Evolutionary conservation across 805 yeast species (phyloP).

Genomic region (Hanseniaspora pseudoguilliermondii): DNA sequence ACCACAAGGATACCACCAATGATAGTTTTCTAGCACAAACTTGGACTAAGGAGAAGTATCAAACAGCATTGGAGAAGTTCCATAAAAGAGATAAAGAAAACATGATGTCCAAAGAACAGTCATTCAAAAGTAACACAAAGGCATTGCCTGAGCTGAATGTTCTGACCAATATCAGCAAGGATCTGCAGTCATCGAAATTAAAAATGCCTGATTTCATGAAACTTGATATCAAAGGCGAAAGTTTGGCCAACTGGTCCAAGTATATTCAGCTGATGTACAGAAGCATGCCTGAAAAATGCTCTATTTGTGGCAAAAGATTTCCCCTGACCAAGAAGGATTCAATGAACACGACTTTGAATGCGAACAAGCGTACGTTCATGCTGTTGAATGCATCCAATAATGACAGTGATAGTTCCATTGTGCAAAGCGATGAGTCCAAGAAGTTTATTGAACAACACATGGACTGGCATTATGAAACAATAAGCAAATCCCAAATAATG

Average conservation of each 20-base stretch:
- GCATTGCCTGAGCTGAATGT: conserved; percentile 3
- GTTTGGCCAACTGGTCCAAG: conserved; percentile 21
- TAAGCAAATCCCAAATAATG: conserved; percentile 30
- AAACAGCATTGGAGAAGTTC: neutral
- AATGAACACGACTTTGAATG: conserved; percentile 29
- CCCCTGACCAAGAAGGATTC: conserved; percentile 44
- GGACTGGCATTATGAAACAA: conserved; percentile 47
- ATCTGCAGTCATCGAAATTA: conserved; percentile 6
- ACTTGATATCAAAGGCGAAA: conserved; percentile 20
- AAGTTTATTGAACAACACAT: conserved; percentile 48
- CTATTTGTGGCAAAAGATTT: conserved; percentile 81
- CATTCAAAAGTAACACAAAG: neutral
- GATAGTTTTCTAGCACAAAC: neutral
- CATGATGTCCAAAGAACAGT: neutral
- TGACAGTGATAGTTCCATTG: conserved; percentile 87
- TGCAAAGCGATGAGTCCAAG: conserved; percentile 29
- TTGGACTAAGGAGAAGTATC: neutral
- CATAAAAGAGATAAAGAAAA: neutral
- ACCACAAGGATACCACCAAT: neutral
- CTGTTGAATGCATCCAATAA: conserved; percentile 36
- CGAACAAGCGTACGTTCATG: neutral
- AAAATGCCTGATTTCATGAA: conserved; percentile 19
- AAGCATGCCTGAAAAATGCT: conserved; percentile 63
- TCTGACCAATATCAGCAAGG: conserved; percentile 6
- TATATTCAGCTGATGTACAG: conserved; percentile 24